Conservation (phyloP, 2,329 filamentous ascomycete genomes). For the Monosporascus sp. region DNA sequence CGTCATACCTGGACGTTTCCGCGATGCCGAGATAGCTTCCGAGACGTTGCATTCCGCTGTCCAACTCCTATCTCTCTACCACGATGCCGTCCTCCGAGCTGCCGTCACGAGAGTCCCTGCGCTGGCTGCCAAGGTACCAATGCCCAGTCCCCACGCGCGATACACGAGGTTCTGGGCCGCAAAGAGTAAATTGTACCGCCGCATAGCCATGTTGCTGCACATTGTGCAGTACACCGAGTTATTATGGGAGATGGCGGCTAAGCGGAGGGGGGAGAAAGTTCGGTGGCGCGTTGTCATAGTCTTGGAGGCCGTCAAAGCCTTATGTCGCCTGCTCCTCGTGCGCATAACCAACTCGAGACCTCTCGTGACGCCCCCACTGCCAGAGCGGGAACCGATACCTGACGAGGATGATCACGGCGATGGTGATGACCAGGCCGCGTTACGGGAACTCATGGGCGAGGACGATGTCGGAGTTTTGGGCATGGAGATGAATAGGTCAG, state of each 20-base stretch:
- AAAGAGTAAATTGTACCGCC: conserved; percentile 66
- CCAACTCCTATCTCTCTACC: conserved; percentile 86
- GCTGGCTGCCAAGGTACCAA: conserved; percentile 46
- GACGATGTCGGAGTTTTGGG: conserved; percentile 23
- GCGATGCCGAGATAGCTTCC: conserved; percentile 90
- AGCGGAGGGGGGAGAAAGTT: conserved; percentile 72
- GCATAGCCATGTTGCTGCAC: conserved; percentile 76
- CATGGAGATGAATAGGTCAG: conserved; percentile 37
- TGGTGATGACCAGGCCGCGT: conserved; percentile 36
- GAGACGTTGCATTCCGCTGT: conserved; percentile 87
- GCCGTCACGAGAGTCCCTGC: conserved; percentile 57
- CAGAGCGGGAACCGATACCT: conserved; percentile 75
- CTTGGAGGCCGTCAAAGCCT: conserved; percentile 78
- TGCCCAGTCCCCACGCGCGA: conserved; percentile 54
- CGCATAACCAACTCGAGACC: conserved; percentile 78
- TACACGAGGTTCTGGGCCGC: conserved; percentile 65
- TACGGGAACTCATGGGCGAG: conserved; percentile 30
- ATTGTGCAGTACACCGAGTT: conserved; percentile 93
- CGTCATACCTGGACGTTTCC: conserved; percentile 86
- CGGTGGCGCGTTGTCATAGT: conserved; percentile 85
- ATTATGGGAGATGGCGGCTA: conserved; percentile 95
- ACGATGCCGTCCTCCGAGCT: conserved; percentile 76
- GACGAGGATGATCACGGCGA: conserved; percentile 42
- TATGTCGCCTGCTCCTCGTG: conserved; percentile 76
- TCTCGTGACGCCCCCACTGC: conserved; percentile 76